Evolutionary conservation across 2,329 filamentous ascomycete species (phyloP), one percentile per base, ranked within the genome.

Genomic region (Chalaropsis ovoidea): DNA sequence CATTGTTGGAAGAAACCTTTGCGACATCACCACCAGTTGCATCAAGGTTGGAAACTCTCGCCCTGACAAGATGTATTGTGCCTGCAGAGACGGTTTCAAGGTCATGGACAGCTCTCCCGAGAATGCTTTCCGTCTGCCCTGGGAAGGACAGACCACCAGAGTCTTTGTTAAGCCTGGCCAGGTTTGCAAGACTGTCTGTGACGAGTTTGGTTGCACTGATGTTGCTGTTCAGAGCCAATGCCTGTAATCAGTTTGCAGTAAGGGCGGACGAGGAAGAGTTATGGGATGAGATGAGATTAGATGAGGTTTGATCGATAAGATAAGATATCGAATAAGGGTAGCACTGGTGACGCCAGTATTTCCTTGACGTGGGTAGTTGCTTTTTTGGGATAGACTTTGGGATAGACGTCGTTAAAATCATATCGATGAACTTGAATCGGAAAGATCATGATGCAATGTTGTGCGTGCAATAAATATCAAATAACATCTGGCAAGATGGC

Each of bases 21-120:
- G 66, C 31, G 45, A 54, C 45, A 2, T 27, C 13, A 61, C 42
- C n/a, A 61, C 56, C n/a, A 47, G 19, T 5, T 65, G 66, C 49
- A 54, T 67, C 13, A 11, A 19, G 4, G 27, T 11, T 4, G 58
- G 35, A 13, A 39, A 43, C 15, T 1, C 3, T 15, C 17, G 13
- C 11, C 10, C 52, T 2, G 43, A 35, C 5, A 56, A 61, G 2
- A 42, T 22, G 7, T 62, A 58, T 41, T 67, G 63, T 22, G 63
- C 52, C 27, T 67, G 63, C 43, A 47, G 60, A 11, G 58, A 41
- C 6, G 66, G 66, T 7, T 67, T 60, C 27, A 62, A 61, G 39
- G 22, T 56, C 13, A 11, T 7, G 1, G 17, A 45, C 19, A 24
- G n/a, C 24, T 24, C 19, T 15, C 49, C 49, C 22, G 22, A 54